Conservation (phyloP, 805 yeast genomes). For the Barnettozyma sucrosica region DNA sequence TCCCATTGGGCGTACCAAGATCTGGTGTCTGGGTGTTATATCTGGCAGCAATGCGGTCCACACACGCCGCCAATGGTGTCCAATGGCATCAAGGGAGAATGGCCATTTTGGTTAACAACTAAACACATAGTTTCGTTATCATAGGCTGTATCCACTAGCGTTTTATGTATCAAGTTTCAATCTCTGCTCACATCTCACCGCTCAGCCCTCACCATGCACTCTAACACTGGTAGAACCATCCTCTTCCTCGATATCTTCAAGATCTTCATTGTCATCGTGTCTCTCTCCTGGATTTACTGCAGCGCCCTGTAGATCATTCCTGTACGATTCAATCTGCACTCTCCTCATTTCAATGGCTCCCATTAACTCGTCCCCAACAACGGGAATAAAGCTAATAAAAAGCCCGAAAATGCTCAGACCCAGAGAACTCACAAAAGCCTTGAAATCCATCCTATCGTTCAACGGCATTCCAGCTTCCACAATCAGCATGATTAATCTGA, state of each 20-base stretch:
- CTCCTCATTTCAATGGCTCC: background rate
- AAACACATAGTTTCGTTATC: too few relatives aligned
- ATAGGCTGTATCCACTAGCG: too few relatives aligned
- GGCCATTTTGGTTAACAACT: too few relatives aligned
- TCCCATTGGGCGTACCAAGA: background rate
- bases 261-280: background rate
- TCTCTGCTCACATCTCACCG: too few relatives aligned
- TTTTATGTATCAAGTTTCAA: too few relatives aligned
- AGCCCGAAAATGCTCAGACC: background rate
- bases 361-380: background rate
- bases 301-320: background rate
- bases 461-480: background rate
- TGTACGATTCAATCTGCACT: background rate
- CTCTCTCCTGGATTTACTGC: background rate
- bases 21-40: slow-evolving; percentile 1
- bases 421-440: background rate
- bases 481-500: background rate
- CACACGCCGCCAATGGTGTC: too few relatives aligned
- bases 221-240: background rate
- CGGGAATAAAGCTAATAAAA: background rate
- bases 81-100: too few relatives aligned
- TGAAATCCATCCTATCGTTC: background rate
- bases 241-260: background rate
- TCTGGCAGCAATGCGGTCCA: too few relatives aligned
- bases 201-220: background rate